Evolutionary conservation across 495 filamentous ascomycete genomes (phyloP), one percentile per base, ranked within the genome.

Genomic region (Cercophora scortea): DNA sequence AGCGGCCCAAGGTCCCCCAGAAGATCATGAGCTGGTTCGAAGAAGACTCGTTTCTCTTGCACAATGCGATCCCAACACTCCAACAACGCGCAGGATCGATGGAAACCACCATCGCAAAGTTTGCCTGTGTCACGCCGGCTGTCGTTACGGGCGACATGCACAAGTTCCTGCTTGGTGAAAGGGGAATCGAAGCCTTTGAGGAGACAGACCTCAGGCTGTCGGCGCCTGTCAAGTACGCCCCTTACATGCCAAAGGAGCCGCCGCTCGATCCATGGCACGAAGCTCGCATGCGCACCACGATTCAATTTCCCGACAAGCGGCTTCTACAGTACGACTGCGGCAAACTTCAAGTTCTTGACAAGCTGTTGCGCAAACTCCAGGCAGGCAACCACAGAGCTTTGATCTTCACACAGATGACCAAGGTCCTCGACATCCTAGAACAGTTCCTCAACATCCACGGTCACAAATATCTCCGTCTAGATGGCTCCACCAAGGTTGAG

Each of bases 381-480:
- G 82, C 87, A 7, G 89, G 89, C 49, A 89, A 90, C 13, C 93
- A 96, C 62, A 88, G 94, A 6, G 92, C 89, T 5, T 73, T 99
- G 33, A 97, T 99, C 66, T 99, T 99, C 71, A 97, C 94, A 2
- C 94, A 99, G 61, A 99, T 99, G 94, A 97, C 94, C 25, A 95
- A 92, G 65, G 93, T 97, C 57, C 83, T 99, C 6, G 91, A 99
- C 69, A 93, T 99, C 53, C 79, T 99, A 15, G 94, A 99, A 61
- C 90, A 91, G 52, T 99, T 97, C 64, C 82, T 99, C 62, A 97
- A 96, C 66, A 96, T 99, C 52, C 93, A 97, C 61, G 90, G 90
- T 1, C 88, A 97, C 67, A 93, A 92, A 32, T 99, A 99, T 41
- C 62, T 67, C 4, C 89, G 94, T 32, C 84, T 99, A 9, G 94